Evolutionary conservation across 2,329 filamentous ascomycete genomes (phyloP), one percentile per base, ranked within the genome.

Genomic region (Bisporella sp.): DNA sequence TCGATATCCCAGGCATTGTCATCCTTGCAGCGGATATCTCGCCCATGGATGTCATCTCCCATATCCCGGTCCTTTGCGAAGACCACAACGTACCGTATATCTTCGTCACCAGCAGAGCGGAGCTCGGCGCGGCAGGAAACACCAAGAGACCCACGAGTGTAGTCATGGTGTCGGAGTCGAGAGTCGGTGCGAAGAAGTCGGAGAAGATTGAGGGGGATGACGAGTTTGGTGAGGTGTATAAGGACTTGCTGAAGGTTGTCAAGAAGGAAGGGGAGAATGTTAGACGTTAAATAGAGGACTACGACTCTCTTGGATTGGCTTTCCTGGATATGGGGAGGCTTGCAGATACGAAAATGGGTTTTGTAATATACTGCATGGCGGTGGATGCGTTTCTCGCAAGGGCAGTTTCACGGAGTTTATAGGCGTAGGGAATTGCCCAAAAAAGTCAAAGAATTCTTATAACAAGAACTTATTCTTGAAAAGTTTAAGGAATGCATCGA

Each of bases 101-200:
- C 70, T 99, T 95, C 71, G 88, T 99, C 62, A 82, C 85, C 54
- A 95, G 87, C 64, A 85, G 93, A 62, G 92, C 90, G 54, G 92
- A 97, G 74, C 82, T 99, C 51, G 93, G 93, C 65, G 88, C 89
- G 60, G 92, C 93, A 4, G 91, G 91, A 54, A 87, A 85, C 69
- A 99, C 93, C 46, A 99, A 97, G 84, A 79, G 93, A 57, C 93
- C 93, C 46, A 99, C 93, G 35, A 95, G 87, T 68, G 93, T 99
- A 49, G 89, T 96, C 62, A 95, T 99, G 90, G 82, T 86, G 63
- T 79, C 79, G 66, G 79, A 82, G 69, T 77, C 76, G 69, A 65
- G 68, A 62, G 67, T 67, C 46, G 67, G 65, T 41, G 61, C 64
- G 33, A 66, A 66, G 56, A 66, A 66, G 57, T 59, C 57, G 11